phyloP scores from a whole-genome alignment of 306 rosid species.

The Vigna mungo region DNA sequence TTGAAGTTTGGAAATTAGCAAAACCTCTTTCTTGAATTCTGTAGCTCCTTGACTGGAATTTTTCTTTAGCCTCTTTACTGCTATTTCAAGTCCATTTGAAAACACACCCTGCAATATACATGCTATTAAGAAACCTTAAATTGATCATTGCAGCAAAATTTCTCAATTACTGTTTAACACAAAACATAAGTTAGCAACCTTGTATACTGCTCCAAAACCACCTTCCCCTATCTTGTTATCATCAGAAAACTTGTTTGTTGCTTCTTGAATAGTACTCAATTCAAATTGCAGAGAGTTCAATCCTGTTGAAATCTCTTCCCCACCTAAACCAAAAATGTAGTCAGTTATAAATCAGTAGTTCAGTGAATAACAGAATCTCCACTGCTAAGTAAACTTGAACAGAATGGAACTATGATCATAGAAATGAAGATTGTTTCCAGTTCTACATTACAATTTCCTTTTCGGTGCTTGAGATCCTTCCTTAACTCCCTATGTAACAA shows the following conservation, averaged over 20 bases:
- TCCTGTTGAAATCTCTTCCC: conserved; percentile 33
- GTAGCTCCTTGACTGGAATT: conserved; percentile 43
- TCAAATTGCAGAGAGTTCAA: conserved; percentile 42
- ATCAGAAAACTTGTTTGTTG: conserved; percentile 45
- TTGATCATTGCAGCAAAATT: neutral
- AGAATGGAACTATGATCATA: neutral
- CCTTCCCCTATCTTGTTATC: conserved; percentile 50
- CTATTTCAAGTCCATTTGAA: conserved; percentile 45
- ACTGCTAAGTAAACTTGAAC: conserved; percentile 14
- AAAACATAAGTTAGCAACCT: conserved; percentile 1
- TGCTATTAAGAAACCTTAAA: conserved; percentile 3
- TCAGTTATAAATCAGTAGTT: neutral
- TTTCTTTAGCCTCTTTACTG: conserved; percentile 45
- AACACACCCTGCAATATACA: conserved; percentile 37
- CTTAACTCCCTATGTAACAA: conserved; percentile 8
- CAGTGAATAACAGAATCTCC: neutral
- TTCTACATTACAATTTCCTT: conserved; percentile 37
- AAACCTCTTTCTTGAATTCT: conserved; percentile 45
- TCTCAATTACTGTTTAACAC: neutral
- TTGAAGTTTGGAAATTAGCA: conserved; percentile 44
- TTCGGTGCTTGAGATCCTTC: conserved; percentile 16
- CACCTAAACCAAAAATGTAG: conserved; percentile 24
- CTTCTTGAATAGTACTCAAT: conserved; percentile 33
- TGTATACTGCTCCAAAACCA: conserved; percentile 46
- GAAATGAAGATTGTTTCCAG: neutral